Evolutionary conservation across 2,329 filamentous ascomycete genomes (phyloP), one percentile per base, ranked within the genome.

Genomic region (Colletotrichum sp.): DNA sequence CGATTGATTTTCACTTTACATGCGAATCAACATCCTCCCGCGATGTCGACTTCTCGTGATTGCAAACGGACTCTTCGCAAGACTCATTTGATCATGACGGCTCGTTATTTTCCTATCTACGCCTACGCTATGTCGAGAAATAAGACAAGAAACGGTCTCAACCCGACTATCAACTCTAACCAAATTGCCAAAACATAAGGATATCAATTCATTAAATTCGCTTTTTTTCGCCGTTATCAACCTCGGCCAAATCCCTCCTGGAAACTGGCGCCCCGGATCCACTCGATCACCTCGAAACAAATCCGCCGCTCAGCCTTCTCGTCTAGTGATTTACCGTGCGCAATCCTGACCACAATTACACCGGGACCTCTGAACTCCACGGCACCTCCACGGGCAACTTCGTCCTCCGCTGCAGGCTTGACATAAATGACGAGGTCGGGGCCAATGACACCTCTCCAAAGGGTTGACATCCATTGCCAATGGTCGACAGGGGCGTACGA

Each of bases 381-480:
- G 0, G 86, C 84, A 4, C 88, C 89, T 63, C 68, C 77, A 26
- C 79, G 82, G n/a, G 78, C 78, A 60, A 84, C 81, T 70, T 86
- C 85, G 16, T 85, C 84, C 52, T 84, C 83, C 8, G 80, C 44
- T 62, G 80, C 80, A 48, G 83, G 79, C 80, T 88, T 89, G 22
- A 94, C 90, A 81, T 94, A 95, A 32, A 97, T 88, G 2, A 94
- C 94, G 62, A 96, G 86, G 83, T 99, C 96, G 0, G 96, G 92
- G 0, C 94, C 95, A 2, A 96, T 90, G 70, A 95, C 94, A 12
- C 95, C 95, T 12, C 96, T 93, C 96, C 96, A 99, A 26, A 98
- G 90, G 59, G 95, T 96, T 44, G 96, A 96, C 88, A 97, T 95
- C 96, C 96, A 99, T 84, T 98, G 95, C 96, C 96, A 99, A 85